These are phyloP conservation scores for Cicer yamashitae DNA, from an alignment of 306 rosid species.

Conservation along the genomic window DNA sequence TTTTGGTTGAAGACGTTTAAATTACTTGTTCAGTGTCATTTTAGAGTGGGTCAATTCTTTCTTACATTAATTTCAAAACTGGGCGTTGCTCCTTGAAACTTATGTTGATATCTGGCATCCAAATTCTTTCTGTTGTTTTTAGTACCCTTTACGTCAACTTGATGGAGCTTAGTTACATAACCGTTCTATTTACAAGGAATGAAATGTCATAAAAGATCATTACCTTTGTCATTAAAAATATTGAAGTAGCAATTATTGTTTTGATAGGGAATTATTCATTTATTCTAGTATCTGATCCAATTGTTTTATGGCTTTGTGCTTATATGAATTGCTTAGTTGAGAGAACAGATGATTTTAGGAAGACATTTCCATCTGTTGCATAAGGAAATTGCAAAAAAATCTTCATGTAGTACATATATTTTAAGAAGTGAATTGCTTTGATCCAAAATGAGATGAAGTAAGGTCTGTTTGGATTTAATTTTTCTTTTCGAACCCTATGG, in stretches of 20 bases:
- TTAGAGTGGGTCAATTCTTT: slow-evolving; percentile 2
- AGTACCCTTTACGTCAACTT: background rate
- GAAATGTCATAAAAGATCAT: background rate
- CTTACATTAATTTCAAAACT: slow-evolving; percentile 1
- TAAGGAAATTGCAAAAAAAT: slow-evolving; percentile 34
- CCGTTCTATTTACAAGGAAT: background rate
- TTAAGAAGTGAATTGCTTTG: slow-evolving; percentile 5
- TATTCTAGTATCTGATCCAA: slow-evolving; percentile 12
- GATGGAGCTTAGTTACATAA: background rate
- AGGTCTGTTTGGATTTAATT: slow-evolving; percentile 33
- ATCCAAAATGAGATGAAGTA: slow-evolving; percentile 5
- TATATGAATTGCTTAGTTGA: slow-evolving; percentile 13
- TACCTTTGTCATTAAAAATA: background rate
- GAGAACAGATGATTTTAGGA: slow-evolving; percentile 24
- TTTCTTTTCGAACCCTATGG: slow-evolving; percentile 43
- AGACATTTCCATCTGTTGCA: slow-evolving; percentile 1
- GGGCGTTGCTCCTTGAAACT: slow-evolving; percentile 10
- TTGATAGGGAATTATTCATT: slow-evolving; percentile 18
- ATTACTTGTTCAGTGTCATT: background rate
- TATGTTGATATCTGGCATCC: slow-evolving; percentile 4
- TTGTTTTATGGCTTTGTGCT: slow-evolving; percentile 20
- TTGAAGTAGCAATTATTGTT: background rate
- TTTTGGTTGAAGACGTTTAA: slow-evolving; percentile 19
- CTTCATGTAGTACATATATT: slow-evolving; percentile 25
- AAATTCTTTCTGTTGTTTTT: background rate